Evolutionary conservation across 169 alveolate species (phyloP), one percentile per base, ranked within the genome.

Genomic region (Eimeria sp.): DNA sequence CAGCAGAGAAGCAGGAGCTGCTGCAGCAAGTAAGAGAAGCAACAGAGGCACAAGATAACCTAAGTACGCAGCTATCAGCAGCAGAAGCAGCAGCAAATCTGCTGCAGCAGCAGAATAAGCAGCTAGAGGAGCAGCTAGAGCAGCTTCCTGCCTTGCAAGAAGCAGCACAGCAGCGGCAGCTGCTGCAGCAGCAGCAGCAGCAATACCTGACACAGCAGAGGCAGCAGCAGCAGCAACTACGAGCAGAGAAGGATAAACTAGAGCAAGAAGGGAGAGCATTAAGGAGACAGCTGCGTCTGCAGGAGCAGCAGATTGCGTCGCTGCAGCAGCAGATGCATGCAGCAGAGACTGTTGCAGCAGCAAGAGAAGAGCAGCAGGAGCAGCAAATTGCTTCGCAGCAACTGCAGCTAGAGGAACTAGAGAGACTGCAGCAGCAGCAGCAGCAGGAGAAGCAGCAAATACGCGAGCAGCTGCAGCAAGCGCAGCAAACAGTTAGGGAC

Each of bases 161-260:
- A 40, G 80, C 92, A 16, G 92, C 92, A 25, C 92, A 84, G 92
- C 92, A 84, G 49, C 92, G 92, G 63, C 75, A 84, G 92, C 34
- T 84, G 80, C 78, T 84, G 92, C 92, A 84, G 78, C 92, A 84
- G 80, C 92, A 84, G 92, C 92, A 84, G 78, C 92, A 84, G 92
- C 92, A 84, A 45, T 61, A 78, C 80, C 57, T 58, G 14, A 18
- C 78, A 27, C 92, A 84, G 78, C 92, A 84, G 92, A 57, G 61
- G 61, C 92, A 84, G 92, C 92, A 84, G 92, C 92, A 84, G 78
- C 92, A 84, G 57, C 92, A 84, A 63, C 78, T 84, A 20, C 40
- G 80, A 14, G 61, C 92, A 61, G 92, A 84, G 11, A 84, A 84
- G 40, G 80, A 58, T 43, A 54, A 45, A 10, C 22, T 84, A 18